A percentile compares a stretch with the other conserved stretches of the same genome.
Conservation (phyloP, 1,284 basidiomycete species). For the Heliocybe sulcata region DNA sequence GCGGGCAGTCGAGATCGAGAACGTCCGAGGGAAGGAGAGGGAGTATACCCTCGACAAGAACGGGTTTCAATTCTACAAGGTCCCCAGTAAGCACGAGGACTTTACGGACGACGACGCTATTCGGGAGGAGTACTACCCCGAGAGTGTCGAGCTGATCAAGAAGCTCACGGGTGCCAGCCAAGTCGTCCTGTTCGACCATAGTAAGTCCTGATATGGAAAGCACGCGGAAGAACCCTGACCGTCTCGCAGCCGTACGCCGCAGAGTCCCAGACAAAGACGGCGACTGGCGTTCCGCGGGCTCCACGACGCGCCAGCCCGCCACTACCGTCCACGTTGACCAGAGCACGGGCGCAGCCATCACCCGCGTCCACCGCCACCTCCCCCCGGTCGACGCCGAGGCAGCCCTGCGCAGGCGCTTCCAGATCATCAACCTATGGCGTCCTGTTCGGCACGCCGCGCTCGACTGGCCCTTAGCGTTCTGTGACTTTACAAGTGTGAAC, state of each 20-base stretch:
- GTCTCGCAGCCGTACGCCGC: constrained; percentile 36
- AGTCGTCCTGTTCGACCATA: constrained; percentile 59
- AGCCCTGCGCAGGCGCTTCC: constrained; percentile 41
- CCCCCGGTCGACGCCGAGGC: constrained; percentile 37
- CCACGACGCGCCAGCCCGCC: constrained; percentile 36
- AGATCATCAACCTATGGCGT: constrained; percentile 71
- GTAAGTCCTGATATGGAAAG: constrained; percentile 31
- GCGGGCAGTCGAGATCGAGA: constrained; percentile 31
- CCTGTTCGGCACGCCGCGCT: constrained; percentile 46
- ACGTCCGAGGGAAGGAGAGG: constrained; percentile 39
- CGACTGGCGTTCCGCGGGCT: constrained; percentile 28
- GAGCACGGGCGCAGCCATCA: constrained; percentile 35
- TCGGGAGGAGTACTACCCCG: constrained; percentile 40
- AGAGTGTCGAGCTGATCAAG: constrained; percentile 53
- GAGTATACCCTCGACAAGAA: constrained; percentile 33
- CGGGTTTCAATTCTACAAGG: constrained; percentile 38
- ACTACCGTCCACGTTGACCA: constrained; percentile 46
- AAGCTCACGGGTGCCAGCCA: constrained; percentile 50
- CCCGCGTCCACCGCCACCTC: constrained; percentile 46
- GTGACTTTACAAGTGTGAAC: constrained; percentile 54
- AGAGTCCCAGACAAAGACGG: constrained; percentile 30
- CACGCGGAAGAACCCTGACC: not conserved
- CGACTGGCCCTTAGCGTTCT: constrained; percentile 57
- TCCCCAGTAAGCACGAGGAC: constrained; percentile 26
- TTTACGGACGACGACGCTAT: constrained; percentile 37